phyloP scores from a whole-genome alignment of 1,284 basidiomycete genomes.

The Mycena citricolor region DNA sequence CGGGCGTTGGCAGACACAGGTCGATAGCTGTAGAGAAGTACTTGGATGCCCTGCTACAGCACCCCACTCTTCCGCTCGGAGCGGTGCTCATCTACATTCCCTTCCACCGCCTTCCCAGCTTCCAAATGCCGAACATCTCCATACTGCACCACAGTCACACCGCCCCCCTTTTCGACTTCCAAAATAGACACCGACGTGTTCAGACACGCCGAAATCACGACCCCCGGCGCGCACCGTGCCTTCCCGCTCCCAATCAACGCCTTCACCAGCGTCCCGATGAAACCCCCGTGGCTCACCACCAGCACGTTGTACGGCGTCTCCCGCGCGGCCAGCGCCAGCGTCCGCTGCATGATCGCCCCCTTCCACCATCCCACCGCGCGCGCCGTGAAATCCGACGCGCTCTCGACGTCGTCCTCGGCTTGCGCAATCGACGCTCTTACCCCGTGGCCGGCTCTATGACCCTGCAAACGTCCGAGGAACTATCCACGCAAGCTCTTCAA shows the following conservation, averaged over 20 bases:
- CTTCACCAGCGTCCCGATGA: constrained; percentile 53
- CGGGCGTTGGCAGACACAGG: too few relatives aligned
- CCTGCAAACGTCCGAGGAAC: constrained; percentile 68
- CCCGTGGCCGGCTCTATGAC: constrained; percentile 32
- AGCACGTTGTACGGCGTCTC: constrained; percentile 44
- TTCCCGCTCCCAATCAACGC: constrained; percentile 42
- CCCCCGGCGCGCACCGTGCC: constrained; percentile 39
- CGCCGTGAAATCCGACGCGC: constrained; percentile 38
- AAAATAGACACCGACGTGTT: constrained; percentile 65
- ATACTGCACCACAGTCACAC: constrained; percentile 51
- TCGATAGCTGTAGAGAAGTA: too few relatives aligned
- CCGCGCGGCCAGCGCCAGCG: constrained; percentile 28
- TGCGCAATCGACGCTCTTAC: constrained; percentile 22
- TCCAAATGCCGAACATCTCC: constrained; percentile 51
- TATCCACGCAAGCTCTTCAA: constrained; percentile 30
- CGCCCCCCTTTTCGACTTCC: constrained; percentile 42
- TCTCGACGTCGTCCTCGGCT: constrained; percentile 39
- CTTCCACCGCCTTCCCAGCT: constrained; percentile 33
- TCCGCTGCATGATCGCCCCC: constrained; percentile 39
- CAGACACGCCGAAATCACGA: constrained; percentile 44
- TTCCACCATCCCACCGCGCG: constrained; percentile 65
- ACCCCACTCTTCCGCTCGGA: constrained; percentile 7
- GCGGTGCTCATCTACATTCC: constrained; percentile 56
- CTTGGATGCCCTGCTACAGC: too few relatives aligned
- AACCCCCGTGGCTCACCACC: constrained; percentile 65